Base-by-base conservation (phyloP, 2,329 filamentous ascomycete genomes). In the Curvularia spicifera region DNA sequence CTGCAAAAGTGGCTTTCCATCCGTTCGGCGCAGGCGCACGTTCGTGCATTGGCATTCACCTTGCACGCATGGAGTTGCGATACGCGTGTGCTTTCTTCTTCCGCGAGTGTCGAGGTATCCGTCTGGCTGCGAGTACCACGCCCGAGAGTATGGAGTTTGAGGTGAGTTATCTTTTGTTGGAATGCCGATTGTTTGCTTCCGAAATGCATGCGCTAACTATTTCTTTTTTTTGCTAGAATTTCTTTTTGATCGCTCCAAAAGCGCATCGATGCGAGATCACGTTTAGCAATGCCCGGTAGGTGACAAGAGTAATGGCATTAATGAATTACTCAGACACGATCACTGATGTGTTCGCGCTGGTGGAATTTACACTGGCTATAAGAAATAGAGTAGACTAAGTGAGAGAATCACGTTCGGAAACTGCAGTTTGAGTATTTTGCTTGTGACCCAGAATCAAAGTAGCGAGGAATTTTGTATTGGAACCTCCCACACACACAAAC, bases 1-100 rank as follows among this genome's bases (percentile, higher is more conserved):
- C 65, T 2, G 74, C 74, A 0, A 82, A 84, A 51, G 80, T 83
- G 2, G 84, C 84, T 15, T 90, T 88, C 63, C 86, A 87, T 79
- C 87, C 88, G 0, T 91, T 91, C 71, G 86, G 88, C 1, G 88
- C 85, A 18, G 89, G 89, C 0, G 86, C 88, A 0, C 79, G 88
- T 24, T 88, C 89, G 75, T 91, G 89, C 64, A 79, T 91, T 5
- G 89, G 89, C 0, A 84, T 87, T 5, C 88, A 91, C 65, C 85
- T 91, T 61, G 89, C 89, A 0, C 75, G 78, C 22, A 84, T 85
- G 73, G 85, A 87, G 65, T 66, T 87, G 29, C 78, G 84, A 8
- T 78, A 85, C 35, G 82, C 79, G 0, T 76, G 80, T 0, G 81
- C 83, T 0, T 74, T 79, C 5, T 84, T 88, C 70, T 85, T 87